phyloP scores from a whole-genome alignment of 2,329 filamentous ascomycete species.

The Phialocephala subalpina region DNA sequence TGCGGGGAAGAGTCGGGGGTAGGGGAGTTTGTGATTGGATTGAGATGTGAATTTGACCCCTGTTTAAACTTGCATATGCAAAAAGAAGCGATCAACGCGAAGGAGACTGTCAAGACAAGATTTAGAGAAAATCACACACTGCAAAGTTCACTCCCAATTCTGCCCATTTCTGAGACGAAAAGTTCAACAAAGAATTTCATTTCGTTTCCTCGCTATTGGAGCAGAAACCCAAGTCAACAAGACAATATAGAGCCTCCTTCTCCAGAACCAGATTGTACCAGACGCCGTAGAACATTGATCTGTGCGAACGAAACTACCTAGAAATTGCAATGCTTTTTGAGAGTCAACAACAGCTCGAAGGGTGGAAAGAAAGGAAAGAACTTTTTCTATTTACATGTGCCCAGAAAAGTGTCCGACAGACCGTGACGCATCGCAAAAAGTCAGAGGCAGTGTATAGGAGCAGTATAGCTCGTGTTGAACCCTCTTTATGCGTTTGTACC shows the following conservation, averaged over 20 bases:
- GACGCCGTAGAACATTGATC: no score
- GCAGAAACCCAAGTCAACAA: no score
- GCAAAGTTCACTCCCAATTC: no score
- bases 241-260: no score
- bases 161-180: no score
- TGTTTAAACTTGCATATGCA: background rate
- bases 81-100: background rate
- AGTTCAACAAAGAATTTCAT: no score
- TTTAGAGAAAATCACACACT: no score
- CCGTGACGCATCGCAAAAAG: background rate
- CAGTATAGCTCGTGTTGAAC: background rate
- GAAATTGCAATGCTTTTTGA: background rate
- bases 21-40: background rate
- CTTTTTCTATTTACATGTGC: background rate
- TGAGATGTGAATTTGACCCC: background rate
- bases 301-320: no score
- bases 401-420: background rate
- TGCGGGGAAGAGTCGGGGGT: constrained; percentile 13
- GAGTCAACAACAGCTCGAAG: background rate
- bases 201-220: no score
- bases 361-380: background rate
- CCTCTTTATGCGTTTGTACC: background rate
- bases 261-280: no score
- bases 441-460: background rate
- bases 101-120: background rate